phyloP scores from a whole-genome alignment of 2,329 filamentous ascomycete genomes.

The Fusarium sp. region DNA sequence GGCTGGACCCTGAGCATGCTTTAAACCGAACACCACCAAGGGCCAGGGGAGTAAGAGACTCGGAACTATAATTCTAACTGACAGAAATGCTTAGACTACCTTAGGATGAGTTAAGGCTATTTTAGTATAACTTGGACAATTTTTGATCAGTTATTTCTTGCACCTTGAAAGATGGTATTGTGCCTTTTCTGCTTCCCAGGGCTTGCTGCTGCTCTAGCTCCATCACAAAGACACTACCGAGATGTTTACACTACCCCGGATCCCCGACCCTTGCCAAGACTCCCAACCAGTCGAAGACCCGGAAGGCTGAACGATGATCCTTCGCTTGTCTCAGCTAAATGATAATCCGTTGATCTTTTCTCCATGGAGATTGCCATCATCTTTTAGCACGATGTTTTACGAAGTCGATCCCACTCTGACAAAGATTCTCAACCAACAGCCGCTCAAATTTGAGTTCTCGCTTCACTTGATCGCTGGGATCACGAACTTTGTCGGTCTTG shows the following conservation, averaged over 20 bases:
- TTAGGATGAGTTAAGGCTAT: not conserved
- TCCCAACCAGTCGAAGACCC: not conserved
- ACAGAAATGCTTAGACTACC: not conserved
- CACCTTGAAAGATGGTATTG: not conserved
- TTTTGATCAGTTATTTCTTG: not conserved
- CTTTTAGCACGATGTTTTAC: not conserved
- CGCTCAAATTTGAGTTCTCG: not conserved
- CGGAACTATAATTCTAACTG: not conserved
- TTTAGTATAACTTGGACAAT: not conserved
- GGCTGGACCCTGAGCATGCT: not conserved
- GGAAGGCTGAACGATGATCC: not conserved
- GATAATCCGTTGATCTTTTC: slow-evolving; percentile 4
- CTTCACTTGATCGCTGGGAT: not conserved
- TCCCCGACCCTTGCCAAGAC: not conserved
- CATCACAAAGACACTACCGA: not conserved
- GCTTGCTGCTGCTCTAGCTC: not conserved
- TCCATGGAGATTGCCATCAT: not conserved
- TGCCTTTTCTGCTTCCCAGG: not conserved
- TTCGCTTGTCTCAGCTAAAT: slow-evolving; percentile 25
- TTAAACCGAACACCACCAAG: too few species aligned
- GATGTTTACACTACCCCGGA: slow-evolving; percentile 1
- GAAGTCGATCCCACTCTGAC: not conserved
- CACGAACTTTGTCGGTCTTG: slow-evolving; percentile 20
- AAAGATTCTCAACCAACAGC: not conserved
- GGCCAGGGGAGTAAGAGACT: not conserved